These are phyloP conservation scores for Aspergillus hortae DNA, from an alignment of 2,329 filamentous ascomycete genomes.

Conservation along the genomic window DNA sequence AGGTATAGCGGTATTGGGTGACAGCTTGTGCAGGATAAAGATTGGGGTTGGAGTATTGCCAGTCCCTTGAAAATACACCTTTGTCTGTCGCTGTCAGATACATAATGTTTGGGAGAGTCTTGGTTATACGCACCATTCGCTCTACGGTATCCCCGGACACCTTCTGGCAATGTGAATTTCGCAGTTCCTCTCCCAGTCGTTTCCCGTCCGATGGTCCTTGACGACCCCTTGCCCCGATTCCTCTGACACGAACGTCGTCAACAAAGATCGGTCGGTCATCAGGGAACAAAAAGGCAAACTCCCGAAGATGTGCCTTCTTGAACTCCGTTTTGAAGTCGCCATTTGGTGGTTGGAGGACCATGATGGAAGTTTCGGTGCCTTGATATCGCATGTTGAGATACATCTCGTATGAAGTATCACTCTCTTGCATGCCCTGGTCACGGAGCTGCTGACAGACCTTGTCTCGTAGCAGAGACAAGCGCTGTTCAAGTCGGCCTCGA, in stretches of 20 bases:
- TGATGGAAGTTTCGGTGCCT: constrained; percentile 49
- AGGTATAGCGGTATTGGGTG: constrained; percentile 30
- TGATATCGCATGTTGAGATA: constrained; percentile 50
- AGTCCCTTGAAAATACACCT: constrained; percentile 26
- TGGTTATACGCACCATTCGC: background rate
- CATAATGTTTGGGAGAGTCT: background rate
- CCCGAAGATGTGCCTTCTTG: constrained; percentile 78
- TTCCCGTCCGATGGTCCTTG: constrained; percentile 7
- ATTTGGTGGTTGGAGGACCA: constrained; percentile 58
- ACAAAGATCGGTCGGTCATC: constrained; percentile 77
- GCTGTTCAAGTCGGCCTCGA: constrained; percentile 58
- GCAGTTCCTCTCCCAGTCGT: constrained; percentile 16
- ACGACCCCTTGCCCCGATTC: constrained; percentile 19
- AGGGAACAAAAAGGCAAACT: constrained; percentile 80
- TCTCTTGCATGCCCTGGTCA: constrained; percentile 41
- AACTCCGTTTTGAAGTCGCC: constrained; percentile 83
- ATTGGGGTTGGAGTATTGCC: constrained; percentile 26
- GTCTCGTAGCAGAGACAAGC: constrained; percentile 29
- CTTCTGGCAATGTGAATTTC: background rate
- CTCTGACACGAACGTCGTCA: constrained; percentile 79
- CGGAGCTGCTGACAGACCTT: constrained; percentile 37
- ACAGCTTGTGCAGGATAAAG: constrained; percentile 32
- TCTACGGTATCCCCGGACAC: constrained; percentile 48
- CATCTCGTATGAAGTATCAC: constrained; percentile 41
- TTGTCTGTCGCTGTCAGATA: background rate